These are phyloP conservation scores for Cladophialophora immunda DNA, from an alignment of 2,329 filamentous ascomycete genomes.

Conservation along the genomic window DNA sequence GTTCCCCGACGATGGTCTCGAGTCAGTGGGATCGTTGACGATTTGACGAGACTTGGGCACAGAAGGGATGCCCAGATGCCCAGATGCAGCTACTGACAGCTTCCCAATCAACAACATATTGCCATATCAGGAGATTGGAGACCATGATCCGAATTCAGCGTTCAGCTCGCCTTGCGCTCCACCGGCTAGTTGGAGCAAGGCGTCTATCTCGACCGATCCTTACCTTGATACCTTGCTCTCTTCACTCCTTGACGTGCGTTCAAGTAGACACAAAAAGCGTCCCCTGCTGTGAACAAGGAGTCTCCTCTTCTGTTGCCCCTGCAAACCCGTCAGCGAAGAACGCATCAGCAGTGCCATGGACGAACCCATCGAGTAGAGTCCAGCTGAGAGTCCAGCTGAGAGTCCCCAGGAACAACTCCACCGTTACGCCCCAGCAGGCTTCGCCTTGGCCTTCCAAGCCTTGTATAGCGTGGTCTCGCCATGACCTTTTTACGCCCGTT, in stretches of 20 bases:
- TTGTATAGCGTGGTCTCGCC: neutral
- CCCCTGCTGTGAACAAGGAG: too few species aligned
- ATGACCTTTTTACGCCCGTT: neutral
- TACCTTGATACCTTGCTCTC: neutral
- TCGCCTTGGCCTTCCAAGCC: neutral
- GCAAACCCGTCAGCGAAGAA: neutral
- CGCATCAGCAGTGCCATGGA: neutral
- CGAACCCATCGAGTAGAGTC: neutral
- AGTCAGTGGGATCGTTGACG: neutral
- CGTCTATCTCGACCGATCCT: neutral
- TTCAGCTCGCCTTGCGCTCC: too few species aligned
- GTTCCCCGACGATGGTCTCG: too few species aligned
- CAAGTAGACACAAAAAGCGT: too few species aligned
- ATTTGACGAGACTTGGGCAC: conserved; percentile 4
- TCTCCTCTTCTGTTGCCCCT: neutral
- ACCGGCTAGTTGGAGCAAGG: too few species aligned
- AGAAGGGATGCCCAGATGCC: neutral
- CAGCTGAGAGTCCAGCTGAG: neutral
- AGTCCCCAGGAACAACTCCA: neutral
- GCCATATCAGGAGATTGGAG: conserved; percentile 11
- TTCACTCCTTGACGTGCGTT: neutral
- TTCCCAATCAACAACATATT: conserved; percentile 7
- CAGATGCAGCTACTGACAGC: neutral
- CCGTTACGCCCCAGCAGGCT: neutral
- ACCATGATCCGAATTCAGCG: neutral